Evolutionary conservation across 1,139 yeast genomes (phyloP).

Genomic region (Candida sp.): DNA sequence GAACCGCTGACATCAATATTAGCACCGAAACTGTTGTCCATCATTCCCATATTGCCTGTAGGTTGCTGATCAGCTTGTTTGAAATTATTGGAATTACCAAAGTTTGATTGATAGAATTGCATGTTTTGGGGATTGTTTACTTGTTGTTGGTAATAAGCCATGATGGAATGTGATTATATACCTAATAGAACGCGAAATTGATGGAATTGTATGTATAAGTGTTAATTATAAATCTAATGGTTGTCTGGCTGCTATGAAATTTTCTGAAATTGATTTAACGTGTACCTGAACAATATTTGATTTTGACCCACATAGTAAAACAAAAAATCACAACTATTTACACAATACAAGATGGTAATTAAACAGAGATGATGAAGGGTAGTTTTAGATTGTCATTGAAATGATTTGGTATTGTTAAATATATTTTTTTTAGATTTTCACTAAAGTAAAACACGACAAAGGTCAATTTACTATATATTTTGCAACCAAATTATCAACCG

Average conservation of each 20-base stretch:
- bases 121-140: slow-evolving; percentile 34
- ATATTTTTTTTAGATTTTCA: no score
- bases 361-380: no score
- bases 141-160: slow-evolving; percentile 43
- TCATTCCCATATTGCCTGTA: slow-evolving; percentile 26
- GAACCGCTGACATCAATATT: slow-evolving; percentile 44
- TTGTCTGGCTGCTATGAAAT: background rate
- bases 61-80: slow-evolving; percentile 6
- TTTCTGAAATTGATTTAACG: background rate
- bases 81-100: slow-evolving; percentile 25
- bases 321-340: no score
- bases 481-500: no score
- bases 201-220: no score
- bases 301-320: no score
- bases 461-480: no score
- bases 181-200: background rate
- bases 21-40: slow-evolving; percentile 38
- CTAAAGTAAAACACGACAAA: no score
- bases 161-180: slow-evolving; percentile 7
- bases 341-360: no score
- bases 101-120: slow-evolving; percentile 45
- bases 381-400: no score
- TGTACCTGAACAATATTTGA: background rate
- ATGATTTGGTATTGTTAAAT: no score
- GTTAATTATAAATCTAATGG: no score